Evolutionary conservation across 768 basidiomycete species (phyloP).

Genomic region (Guyanaporus albipodus): DNA sequence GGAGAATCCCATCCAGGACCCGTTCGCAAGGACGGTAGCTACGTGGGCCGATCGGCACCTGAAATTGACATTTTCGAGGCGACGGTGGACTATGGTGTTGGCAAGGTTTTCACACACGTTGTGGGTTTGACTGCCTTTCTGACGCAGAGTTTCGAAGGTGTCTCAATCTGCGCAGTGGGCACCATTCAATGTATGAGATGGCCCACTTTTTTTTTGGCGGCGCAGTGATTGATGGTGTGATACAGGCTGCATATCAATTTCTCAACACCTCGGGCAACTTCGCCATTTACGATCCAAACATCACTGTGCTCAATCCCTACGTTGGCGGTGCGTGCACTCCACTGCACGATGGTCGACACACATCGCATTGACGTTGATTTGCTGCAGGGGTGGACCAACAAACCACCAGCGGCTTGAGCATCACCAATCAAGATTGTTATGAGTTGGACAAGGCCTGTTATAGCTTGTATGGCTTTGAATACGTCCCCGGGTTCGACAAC

Average conservation of each 20-base stretch:
- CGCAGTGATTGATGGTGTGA: not conserved
- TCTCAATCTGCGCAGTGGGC: constrained; percentile 53
- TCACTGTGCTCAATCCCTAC: constrained; percentile 40
- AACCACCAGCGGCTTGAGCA: constrained; percentile 35
- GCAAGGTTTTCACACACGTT: constrained; percentile 32
- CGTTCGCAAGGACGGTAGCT: constrained; percentile 42
- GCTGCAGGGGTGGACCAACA: constrained; percentile 36
- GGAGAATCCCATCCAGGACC: constrained; percentile 60
- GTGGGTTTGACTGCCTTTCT: constrained; percentile 4
- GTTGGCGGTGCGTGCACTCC: constrained; percentile 36
- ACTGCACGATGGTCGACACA: not conserved
- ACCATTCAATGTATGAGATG: constrained; percentile 31
- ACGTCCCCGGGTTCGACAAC: constrained; percentile 45
- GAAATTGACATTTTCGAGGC: constrained; percentile 63
- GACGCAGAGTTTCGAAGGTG: constrained; percentile 31
- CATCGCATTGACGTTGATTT: constrained; percentile 12
- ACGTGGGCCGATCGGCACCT: constrained; percentile 51
- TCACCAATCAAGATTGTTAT: constrained; percentile 45
- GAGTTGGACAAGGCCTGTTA: constrained; percentile 37
- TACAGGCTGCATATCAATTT: constrained; percentile 43
- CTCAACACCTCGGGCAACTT: constrained; percentile 34
- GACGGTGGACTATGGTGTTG: constrained; percentile 26
- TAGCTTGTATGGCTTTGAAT: constrained; percentile 54
- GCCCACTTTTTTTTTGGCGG: not conserved
- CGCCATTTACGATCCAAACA: constrained; percentile 35